phyloP scores from a whole-genome alignment of 2,329 filamentous ascomycete genomes.

The Fusarium cicatricum region DNA sequence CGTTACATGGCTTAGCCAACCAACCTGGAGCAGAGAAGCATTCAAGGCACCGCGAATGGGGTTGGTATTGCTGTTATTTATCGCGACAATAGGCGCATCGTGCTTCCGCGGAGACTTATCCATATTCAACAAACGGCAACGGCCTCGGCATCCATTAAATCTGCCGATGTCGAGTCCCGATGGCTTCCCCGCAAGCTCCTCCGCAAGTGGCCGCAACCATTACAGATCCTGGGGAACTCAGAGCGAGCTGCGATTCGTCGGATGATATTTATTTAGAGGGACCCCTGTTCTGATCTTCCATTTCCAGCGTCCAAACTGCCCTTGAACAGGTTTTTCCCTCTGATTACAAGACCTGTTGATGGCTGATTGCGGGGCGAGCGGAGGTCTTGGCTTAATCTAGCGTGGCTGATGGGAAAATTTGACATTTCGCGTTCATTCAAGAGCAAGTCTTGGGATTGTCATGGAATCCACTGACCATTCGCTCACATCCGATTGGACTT shows the following conservation, averaged over 20 bases:
- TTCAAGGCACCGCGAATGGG: too few relatives aligned
- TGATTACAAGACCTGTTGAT: slow-evolving; percentile 4
- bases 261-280: not conserved
- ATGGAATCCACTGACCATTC: not conserved
- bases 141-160: slow-evolving; percentile 6
- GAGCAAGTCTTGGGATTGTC: not conserved
- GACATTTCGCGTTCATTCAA: not conserved
- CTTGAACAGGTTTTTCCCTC: not conserved
- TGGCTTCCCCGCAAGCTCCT: slow-evolving; percentile 11
- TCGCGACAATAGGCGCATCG: not conserved
- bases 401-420: not conserved
- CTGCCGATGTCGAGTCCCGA: slow-evolving; percentile 33
- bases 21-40: too few relatives aligned
- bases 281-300: not conserved
- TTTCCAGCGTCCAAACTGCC: not conserved
- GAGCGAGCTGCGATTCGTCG: slow-evolving; percentile 10
- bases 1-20: too few relatives aligned
- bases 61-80: not conserved
- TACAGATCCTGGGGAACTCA: slow-evolving; percentile 4
- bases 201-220: not conserved
- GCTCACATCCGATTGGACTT: not conserved
- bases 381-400: slow-evolving; percentile 1
- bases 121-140: too few relatives aligned
- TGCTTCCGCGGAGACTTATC: not conserved
- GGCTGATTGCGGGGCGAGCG: slow-evolving; percentile 25